A percentile compares a stretch with the other conserved stretches of the same genome.
phyloP scores from a whole-genome alignment of 208 protist species.

The Leptomonas seymouri region DNA sequence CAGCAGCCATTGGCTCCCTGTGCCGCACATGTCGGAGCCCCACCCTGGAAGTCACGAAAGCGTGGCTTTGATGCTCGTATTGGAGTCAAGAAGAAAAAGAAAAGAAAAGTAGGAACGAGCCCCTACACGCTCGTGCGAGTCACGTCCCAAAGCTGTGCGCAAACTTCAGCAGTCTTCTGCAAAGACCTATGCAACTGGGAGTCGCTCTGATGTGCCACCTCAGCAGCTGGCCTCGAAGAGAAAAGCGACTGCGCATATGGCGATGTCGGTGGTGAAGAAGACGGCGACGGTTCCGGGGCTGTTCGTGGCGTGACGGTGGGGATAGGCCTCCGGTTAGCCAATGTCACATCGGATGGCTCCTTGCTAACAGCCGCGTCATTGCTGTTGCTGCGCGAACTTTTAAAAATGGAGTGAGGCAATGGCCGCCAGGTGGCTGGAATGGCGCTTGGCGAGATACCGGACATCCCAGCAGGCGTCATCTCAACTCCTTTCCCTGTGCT shows the following conservation, averaged over 20 bases:
- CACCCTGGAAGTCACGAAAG: too few relatives aligned
- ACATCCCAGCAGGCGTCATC: background rate
- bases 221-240: background rate
- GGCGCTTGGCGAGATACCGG: background rate
- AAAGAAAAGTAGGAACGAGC: background rate
- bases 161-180: slow-evolving; percentile 16
- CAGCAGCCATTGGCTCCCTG: too few relatives aligned
- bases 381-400: too few relatives aligned
- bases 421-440: too few relatives aligned
- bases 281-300: background rate
- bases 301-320: too few relatives aligned
- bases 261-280: background rate
- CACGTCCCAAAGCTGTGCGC: background rate
- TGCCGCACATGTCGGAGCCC: too few relatives aligned
- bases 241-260: background rate
- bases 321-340: too few relatives aligned
- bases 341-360: too few relatives aligned
- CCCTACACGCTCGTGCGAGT: background rate
- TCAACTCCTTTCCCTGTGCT: background rate
- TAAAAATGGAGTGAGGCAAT: too few relatives aligned
- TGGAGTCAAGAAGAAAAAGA: background rate
- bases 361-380: too few relatives aligned
- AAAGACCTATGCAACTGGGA: slow-evolving; percentile 11
- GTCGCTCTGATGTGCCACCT: background rate
- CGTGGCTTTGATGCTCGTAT: too few relatives aligned